These are phyloP conservation scores for Pogostemon cablin DNA, from an alignment of 257 asterid species.

Conservation along the genomic window DNA sequence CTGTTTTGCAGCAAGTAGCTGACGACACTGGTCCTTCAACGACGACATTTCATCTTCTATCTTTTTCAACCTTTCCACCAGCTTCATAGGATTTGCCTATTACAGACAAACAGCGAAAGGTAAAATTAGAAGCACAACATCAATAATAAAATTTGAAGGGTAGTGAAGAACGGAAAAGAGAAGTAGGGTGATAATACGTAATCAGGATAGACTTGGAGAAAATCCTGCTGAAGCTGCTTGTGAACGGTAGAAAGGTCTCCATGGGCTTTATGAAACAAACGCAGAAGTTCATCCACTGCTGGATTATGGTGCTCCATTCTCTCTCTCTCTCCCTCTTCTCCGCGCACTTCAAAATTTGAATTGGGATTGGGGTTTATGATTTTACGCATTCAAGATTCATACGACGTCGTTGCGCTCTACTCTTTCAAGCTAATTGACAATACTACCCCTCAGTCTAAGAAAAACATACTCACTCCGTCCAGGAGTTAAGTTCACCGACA, in stretches of 20 bases:
- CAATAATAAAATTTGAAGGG: background rate
- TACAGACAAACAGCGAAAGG: constrained; percentile 17
- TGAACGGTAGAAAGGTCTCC: constrained; percentile 69
- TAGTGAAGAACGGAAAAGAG: constrained; percentile 14
- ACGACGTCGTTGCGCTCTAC: background rate
- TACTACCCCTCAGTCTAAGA: background rate
- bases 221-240: constrained; percentile 73
- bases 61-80: constrained; percentile 78
- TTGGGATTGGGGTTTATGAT: background rate
- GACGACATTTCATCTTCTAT: constrained; percentile 78
- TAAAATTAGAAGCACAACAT: constrained; percentile 10
- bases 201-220: constrained; percentile 70
- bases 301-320: constrained; percentile 62
- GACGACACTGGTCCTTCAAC: constrained; percentile 83
- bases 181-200: constrained; percentile 44
- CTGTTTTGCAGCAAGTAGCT: constrained; percentile 96
- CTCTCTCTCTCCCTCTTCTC: constrained; percentile 22
- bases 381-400: background rate
- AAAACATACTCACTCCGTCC: too few relatives aligned
- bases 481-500: too few relatives aligned
- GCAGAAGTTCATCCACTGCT: constrained; percentile 77
- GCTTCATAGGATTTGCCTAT: constrained; percentile 91
- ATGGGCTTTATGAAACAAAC: constrained; percentile 69
- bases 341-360: constrained; percentile 22
- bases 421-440: background rate